These are phyloP conservation scores for Zelonia costaricensis DNA, from an alignment of 208 protist genomes.

Conservation along the genomic window DNA sequence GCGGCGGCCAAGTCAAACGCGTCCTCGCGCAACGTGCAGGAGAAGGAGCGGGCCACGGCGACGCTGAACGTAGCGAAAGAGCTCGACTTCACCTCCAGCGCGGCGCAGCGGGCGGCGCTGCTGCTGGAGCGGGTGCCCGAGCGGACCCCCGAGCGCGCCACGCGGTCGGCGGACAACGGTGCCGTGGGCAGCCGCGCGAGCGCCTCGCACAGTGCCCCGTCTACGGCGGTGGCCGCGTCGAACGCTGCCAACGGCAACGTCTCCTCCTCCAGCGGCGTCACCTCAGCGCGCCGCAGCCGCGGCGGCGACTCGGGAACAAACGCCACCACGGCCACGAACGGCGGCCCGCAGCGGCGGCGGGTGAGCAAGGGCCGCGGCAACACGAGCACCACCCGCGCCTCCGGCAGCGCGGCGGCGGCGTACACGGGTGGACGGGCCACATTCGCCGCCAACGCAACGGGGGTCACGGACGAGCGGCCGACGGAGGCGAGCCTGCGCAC, in stretches of 20 bases:
- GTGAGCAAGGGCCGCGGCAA: constrained; percentile 24
- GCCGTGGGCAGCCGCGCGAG: not conserved
- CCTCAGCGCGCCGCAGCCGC: not conserved
- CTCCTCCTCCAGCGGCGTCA: not conserved
- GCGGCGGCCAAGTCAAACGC: constrained; percentile 37
- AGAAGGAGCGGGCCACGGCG: constrained; percentile 34
- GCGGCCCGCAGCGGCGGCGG: constrained; percentile 18
- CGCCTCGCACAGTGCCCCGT: constrained; percentile 5
- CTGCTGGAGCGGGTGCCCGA: constrained; percentile 8
- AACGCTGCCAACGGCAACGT: constrained; percentile 4
- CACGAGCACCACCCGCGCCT: constrained; percentile 1
- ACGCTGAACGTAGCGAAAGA: constrained; percentile 56
- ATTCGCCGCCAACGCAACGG: constrained; percentile 9
- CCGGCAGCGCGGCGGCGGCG: not conserved
- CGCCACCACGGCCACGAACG: too few relatives aligned
- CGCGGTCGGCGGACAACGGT: constrained; percentile 5
- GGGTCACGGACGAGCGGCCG: constrained; percentile 11
- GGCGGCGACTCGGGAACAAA: constrained; percentile 1
- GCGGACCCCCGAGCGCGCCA: not conserved
- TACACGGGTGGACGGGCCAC: constrained; percentile 13
- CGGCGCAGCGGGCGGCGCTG: constrained; percentile 13
- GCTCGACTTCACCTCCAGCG: constrained; percentile 59
- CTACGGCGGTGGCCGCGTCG: not conserved
- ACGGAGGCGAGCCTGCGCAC: constrained; percentile 17
- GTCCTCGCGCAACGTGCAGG: constrained; percentile 29